These are phyloP conservation scores for Sphagnum contortum DNA, from an alignment of 225 moss, liverwort and hornwort genomes.

Conservation along the genomic window DNA sequence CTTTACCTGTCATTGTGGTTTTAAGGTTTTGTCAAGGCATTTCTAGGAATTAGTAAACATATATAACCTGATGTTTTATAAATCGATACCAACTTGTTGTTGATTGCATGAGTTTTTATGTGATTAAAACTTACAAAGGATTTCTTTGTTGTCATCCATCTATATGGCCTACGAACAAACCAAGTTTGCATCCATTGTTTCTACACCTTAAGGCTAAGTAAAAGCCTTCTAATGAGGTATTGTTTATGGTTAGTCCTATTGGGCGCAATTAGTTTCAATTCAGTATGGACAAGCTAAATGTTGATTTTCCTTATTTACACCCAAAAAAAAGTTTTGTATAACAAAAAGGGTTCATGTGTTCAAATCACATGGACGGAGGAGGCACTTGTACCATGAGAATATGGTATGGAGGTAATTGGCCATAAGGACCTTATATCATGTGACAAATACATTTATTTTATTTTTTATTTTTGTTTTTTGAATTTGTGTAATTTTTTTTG, in stretches of 20 bases:
- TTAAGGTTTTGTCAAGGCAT: neutral
- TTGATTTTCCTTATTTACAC: neutral
- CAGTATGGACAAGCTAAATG: neutral
- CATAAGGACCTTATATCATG: neutral
- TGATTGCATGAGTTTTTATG: neutral
- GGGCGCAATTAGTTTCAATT: neutral
- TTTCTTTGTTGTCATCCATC: neutral
- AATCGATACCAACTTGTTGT: neutral
- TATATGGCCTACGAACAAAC: neutral
- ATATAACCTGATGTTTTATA: neutral
- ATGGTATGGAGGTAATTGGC: neutral
- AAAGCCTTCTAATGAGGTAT: neutral
- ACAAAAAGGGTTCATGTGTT: neutral
- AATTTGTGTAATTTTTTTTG: neutral
- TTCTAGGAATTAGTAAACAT: neutral
- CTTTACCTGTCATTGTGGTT: neutral
- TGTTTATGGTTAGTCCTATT: neutral
- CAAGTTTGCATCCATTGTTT: neutral
- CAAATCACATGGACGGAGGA: neutral
- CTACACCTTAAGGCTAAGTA: neutral
- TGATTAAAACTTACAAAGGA: neutral
- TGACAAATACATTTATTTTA: neutral
- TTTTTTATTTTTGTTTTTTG: neutral
- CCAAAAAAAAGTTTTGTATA: neutral
- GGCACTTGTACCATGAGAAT: neutral